Base-by-base conservation (phyloP, 2,329 filamentous ascomycete species). In the Talaromyces sp. region DNA sequence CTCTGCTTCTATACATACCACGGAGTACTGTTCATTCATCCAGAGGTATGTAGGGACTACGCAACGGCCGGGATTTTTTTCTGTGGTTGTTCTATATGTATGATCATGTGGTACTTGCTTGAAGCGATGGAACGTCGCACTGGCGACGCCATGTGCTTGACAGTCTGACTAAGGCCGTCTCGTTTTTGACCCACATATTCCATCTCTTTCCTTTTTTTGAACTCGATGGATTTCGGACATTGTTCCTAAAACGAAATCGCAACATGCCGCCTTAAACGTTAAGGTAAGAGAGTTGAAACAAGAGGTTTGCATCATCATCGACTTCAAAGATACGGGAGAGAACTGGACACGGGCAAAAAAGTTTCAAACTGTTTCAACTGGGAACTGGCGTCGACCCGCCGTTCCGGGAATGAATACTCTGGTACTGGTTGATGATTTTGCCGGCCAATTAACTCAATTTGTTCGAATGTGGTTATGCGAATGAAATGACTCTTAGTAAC, bases 81-180 rank as follows among this genome's bases (percentile, higher is more conserved):
- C 17, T 7, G 39, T 35, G 27, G 9, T 31, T 22, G 10, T 37
- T n/a, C 11, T 60, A 35, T 45, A 22, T 37, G 31, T 22, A 50
- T 61, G 43, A 10, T 50, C n/a, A 33, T 50, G 41, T 39, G 17
- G 19, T 39, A 56, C 52, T n/a, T 56, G 52, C n/a, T 50, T n/a
- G 11, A 35, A 43, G 47, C 25, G 47, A 62, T 54, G 60, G 47
- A 54, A 54, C 35, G 47, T 61, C 35, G 45, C 59, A n/a, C n/a
- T n/a, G n/a, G 22, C 35, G 59, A 61, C 43, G 43, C 59, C 43
- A 61, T 61, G 59, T 61, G 59, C 41, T 61, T 61, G 45, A 50
- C 45, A 61, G 45, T 41, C 39, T 43, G 60, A 41, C 33, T 52
- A 54, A 37, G 3, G 11, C 10, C 17, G 19, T 9, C 15, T 22